Percentiles rank a stretch among this genome's conserved stretches.
Conservation (phyloP, 148 eudicot species). For the Linanthus parryae region DNA sequence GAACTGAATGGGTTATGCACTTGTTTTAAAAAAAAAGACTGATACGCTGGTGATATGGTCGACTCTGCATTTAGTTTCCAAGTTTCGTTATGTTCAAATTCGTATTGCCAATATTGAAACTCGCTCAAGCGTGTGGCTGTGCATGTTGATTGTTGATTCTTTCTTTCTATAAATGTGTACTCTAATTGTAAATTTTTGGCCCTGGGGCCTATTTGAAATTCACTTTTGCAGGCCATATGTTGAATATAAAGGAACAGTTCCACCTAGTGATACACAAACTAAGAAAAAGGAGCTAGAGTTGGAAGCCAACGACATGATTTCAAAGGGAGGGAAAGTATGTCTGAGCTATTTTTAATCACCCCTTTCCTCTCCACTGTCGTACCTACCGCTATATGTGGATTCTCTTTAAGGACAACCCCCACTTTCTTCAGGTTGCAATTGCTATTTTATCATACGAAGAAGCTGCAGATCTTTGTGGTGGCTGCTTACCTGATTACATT, state of each 20-base stretch:
- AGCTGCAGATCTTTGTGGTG: slow-evolving; percentile 70
- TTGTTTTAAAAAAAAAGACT: no score
- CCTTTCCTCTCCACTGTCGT: background rate
- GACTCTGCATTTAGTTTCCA: no score
- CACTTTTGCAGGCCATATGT: slow-evolving; percentile 62
- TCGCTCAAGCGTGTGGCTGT: no score
- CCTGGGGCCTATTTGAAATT: background rate
- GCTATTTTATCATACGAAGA: slow-evolving; percentile 53
- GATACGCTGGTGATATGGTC: no score
- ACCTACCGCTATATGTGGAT: background rate
- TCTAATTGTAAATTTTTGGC: no score
- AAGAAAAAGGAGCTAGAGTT: slow-evolving; percentile 53
- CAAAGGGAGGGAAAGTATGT: slow-evolving; percentile 61
- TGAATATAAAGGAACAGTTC: slow-evolving; percentile 72
- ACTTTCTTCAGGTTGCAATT: slow-evolving; percentile 43
- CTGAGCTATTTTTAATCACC: background rate
- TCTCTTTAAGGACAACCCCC: background rate
- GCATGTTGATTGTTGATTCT: no score
- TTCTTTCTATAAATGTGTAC: no score
- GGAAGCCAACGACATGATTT: slow-evolving; percentile 51
- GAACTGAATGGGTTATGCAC: no score
- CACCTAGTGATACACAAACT: slow-evolving; percentile 47
- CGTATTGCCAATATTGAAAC: no score
- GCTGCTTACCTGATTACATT: slow-evolving; percentile 78
- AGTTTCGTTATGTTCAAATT: no score